Conservation (phyloP, 2,329 filamentous ascomycete species). For the Sphaerulina vaccinii region DNA sequence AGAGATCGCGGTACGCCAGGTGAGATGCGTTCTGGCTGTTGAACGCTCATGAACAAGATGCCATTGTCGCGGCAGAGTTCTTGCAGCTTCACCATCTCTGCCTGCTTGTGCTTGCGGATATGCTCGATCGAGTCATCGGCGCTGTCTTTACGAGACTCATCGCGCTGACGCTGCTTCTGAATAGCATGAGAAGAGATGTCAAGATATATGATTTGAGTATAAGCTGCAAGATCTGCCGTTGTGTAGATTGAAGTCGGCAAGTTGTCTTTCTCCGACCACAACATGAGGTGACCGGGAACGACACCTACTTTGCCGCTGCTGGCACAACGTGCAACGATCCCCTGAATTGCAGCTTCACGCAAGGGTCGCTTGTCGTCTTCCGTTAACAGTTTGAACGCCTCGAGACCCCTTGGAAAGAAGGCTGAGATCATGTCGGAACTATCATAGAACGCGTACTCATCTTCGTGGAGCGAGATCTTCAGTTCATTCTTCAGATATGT, state of each 20-base stretch:
- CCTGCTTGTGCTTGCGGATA: conserved; percentile 50
- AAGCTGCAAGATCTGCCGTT: conserved; percentile 46
- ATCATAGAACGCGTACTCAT: conserved; percentile 51
- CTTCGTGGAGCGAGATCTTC: conserved; percentile 32
- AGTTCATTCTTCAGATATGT: conserved; percentile 45
- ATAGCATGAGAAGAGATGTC: conserved; percentile 43
- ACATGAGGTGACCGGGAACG: conserved; percentile 57
- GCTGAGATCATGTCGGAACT: conserved; percentile 51
- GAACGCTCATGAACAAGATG: conserved; percentile 50
- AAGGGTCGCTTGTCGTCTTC: conserved; percentile 40
- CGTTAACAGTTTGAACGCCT: conserved; percentile 46
- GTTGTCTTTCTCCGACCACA: conserved; percentile 47
- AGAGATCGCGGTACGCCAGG: too few species aligned
- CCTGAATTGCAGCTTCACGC: conserved; percentile 49
- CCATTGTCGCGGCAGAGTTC: conserved; percentile 45
- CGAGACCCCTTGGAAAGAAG: conserved; percentile 49
- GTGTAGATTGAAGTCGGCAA: conserved; percentile 42
- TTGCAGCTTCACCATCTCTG: conserved; percentile 47
- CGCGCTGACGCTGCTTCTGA: conserved; percentile 35
- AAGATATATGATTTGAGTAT: conserved; percentile 61
- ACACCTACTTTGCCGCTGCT: conserved; percentile 43
- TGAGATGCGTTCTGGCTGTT: too few species aligned
- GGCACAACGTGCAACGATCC: conserved; percentile 43
- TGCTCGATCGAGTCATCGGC: conserved; percentile 36
- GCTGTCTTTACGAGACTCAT: conserved; percentile 37